Evolutionary conservation across 2,329 filamentous ascomycete species (phyloP).

Genomic region (Cytospora piceicola): DNA sequence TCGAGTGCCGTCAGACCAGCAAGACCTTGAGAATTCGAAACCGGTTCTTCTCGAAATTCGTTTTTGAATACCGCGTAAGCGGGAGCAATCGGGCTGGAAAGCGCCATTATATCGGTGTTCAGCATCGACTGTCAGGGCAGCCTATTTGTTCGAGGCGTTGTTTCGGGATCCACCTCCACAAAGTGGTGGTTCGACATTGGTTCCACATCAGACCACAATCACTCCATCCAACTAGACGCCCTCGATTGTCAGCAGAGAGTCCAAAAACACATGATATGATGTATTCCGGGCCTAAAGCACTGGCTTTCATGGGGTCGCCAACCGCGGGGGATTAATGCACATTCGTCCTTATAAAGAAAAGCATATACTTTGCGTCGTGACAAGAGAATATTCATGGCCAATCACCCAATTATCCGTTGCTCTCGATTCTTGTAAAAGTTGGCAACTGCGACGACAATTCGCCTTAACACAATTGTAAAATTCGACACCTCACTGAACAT

Average conservation of each 20-base stretch:
- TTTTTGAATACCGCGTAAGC: slow-evolving; percentile 8
- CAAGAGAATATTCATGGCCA: neutral
- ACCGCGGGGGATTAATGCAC: neutral
- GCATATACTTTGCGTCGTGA: neutral
- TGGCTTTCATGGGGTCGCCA: slow-evolving; percentile 14
- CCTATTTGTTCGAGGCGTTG: neutral
- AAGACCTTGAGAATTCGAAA: neutral
- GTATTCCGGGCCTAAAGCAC: neutral
- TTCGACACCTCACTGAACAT: neutral
- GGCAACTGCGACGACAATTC: neutral
- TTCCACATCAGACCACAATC: slow-evolving; percentile 31
- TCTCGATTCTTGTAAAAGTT: neutral
- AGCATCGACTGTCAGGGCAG: slow-evolving; percentile 2
- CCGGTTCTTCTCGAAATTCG: slow-evolving; percentile 8
- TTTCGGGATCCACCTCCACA: slow-evolving; percentile 21
- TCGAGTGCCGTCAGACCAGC: neutral
- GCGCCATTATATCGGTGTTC: slow-evolving; percentile 16
- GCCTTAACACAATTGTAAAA: neutral
- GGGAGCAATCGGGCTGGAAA: slow-evolving; percentile 23
- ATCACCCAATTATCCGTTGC: neutral
- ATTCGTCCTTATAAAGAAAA: slow-evolving; percentile 8
- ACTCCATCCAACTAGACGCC: slow-evolving; percentile 25
- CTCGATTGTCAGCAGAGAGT: slow-evolving; percentile 30
- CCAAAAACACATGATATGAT: slow-evolving; percentile 27
- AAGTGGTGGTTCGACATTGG: slow-evolving; percentile 26